phyloP scores from a whole-genome alignment of 1,284 basidiomycete genomes.

The Cerrena zonata region DNA sequence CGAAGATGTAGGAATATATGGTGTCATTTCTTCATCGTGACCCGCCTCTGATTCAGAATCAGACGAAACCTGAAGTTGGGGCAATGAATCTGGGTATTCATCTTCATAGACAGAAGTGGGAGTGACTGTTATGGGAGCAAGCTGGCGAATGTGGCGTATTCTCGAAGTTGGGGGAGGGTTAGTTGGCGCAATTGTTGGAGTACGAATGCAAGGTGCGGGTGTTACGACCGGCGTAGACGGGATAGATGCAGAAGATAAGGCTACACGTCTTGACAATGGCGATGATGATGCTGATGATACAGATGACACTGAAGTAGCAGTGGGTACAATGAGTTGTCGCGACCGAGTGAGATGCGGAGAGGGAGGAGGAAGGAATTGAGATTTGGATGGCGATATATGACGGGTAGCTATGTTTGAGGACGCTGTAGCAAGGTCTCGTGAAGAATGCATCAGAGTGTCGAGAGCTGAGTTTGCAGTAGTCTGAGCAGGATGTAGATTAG shows the following conservation, averaged over 20 bases:
- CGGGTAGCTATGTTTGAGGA: too few relatives aligned
- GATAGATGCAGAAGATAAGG: background rate
- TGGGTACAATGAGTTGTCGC: background rate
- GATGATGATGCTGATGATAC: background rate
- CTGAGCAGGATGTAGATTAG: too few relatives aligned
- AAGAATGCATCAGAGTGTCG: slow-evolving; percentile 3
- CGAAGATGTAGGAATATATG: background rate
- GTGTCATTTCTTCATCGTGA: background rate
- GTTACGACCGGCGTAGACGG: background rate
- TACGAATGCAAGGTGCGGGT: too few relatives aligned
- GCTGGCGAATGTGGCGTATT: background rate
- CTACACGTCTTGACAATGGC: too few relatives aligned
- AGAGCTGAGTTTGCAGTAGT: too few relatives aligned
- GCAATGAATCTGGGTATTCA: background rate
- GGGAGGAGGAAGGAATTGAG: too few relatives aligned
- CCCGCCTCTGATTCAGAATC: background rate
- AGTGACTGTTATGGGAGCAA: background rate
- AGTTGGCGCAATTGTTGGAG: too few relatives aligned
- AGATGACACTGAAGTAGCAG: background rate
- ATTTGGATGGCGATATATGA: too few relatives aligned
- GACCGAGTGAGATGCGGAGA: too few relatives aligned
- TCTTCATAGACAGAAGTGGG: background rate
- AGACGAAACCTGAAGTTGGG: background rate
- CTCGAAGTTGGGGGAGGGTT: background rate
- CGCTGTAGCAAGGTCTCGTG: background rate